Evolutionary conservation across 1,284 basidiomycete species (phyloP).

Genomic region (Kalmanozyma brasiliensis): DNA sequence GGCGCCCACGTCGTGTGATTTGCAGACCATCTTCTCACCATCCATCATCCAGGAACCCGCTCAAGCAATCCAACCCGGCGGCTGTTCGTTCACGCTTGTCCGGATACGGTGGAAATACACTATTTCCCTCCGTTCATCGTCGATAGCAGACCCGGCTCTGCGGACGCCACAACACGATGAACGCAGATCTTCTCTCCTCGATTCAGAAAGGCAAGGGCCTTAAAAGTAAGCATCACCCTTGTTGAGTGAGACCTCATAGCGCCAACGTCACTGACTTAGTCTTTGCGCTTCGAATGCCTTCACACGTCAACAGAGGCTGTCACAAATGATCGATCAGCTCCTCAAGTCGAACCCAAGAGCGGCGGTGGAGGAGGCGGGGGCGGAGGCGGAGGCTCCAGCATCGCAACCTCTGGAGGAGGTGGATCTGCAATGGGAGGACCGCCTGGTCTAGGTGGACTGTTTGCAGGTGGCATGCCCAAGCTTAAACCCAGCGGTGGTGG

Average conservation of each 20-base stretch:
- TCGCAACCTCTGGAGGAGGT: conserved; percentile 48
- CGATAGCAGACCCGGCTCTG: background rate
- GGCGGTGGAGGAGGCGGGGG: conserved; percentile 23
- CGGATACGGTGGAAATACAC: no score
- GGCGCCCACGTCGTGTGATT: conserved; percentile 1
- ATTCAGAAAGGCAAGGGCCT: conserved; percentile 53
- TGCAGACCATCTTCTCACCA: conserved; percentile 1
- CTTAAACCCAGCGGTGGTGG: conserved; percentile 71
- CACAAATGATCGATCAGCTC: conserved; percentile 84
- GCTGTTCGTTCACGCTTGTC: no score
- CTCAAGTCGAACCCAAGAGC: conserved; percentile 72
- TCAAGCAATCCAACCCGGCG: no score
- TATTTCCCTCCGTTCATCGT: no score
- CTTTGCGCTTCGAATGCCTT: background rate
- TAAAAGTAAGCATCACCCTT: conserved; percentile 38
- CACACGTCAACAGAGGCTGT: conserved; percentile 71
- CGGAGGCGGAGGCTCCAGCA: conserved; percentile 68
- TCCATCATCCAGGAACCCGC: background rate
- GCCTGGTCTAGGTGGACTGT: conserved; percentile 83
- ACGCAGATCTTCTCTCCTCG: conserved; percentile 35
- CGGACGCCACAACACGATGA: conserved; percentile 23
- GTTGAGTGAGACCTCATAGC: no score
- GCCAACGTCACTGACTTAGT: no score
- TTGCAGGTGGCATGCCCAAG: conserved; percentile 90
- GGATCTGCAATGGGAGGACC: conserved; percentile 67